These are phyloP conservation scores for Fusarium bactridioides DNA, from an alignment of 2,329 filamentous ascomycete genomes.

Conservation along the genomic window DNA sequence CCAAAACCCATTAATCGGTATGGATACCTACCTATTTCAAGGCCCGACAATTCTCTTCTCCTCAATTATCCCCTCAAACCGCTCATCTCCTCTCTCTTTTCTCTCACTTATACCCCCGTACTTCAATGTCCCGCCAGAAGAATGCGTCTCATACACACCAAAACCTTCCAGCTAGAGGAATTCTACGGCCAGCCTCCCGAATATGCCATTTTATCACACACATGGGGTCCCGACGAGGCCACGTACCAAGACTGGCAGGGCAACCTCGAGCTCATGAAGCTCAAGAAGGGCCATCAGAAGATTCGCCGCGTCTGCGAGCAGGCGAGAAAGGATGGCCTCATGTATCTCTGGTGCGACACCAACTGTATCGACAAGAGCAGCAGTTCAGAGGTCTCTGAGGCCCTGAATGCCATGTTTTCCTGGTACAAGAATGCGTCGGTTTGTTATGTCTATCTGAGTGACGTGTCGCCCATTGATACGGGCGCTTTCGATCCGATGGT, in stretches of 20 bases:
- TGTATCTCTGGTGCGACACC: conserved; percentile 23
- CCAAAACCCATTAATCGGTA: conserved; percentile 9
- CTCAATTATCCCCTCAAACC: background rate
- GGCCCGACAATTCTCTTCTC: background rate
- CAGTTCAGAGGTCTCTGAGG: conserved; percentile 20
- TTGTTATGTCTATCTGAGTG: conserved; percentile 4
- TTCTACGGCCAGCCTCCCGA: conserved; percentile 38
- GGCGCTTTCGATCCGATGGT: conserved; percentile 12
- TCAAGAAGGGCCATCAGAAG: conserved; percentile 19
- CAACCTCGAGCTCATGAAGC: conserved; percentile 21
- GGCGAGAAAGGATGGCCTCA: conserved; percentile 18
- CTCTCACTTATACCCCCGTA: background rate
- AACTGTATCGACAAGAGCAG: conserved; percentile 30
- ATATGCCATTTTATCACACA: conserved; percentile 47
- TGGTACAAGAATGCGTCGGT: conserved; percentile 22
- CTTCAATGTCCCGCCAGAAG: background rate
- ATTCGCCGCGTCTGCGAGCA: conserved; percentile 19
- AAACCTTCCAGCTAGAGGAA: conserved; percentile 32
- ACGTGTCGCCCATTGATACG: background rate
- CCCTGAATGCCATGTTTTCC: conserved; percentile 13
- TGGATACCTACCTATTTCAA: conserved; percentile 1
- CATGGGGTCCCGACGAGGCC: conserved; percentile 43
- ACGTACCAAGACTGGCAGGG: conserved; percentile 33
- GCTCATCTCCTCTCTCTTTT: background rate
- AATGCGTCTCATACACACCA: conserved; percentile 41